phyloP scores from a whole-genome alignment of 83 land plant species.

The Diphasiastrum complanatum region DNA sequence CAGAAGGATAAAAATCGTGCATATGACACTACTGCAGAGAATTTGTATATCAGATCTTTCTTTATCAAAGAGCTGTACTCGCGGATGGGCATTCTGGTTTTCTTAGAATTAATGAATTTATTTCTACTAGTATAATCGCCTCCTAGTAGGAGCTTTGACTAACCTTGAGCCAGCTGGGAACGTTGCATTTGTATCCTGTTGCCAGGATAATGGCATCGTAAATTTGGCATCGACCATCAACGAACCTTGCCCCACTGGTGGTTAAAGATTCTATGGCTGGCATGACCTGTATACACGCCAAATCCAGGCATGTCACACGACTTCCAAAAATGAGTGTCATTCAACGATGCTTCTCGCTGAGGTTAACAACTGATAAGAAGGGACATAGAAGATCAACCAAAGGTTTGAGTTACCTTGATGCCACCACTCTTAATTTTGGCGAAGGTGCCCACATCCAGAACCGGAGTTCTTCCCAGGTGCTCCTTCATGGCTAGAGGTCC shows the following conservation, averaged over 20 bases:
- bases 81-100: neutral
- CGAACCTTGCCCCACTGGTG: conserved; percentile 29
- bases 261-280: conserved; percentile 43
- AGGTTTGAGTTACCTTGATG: conserved; percentile 45
- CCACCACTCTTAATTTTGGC: conserved; percentile 51
- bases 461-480: conserved; percentile 56
- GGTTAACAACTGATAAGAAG: neutral
- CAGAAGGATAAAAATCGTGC: neutral
- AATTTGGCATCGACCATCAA: conserved; percentile 30
- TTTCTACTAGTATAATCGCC: neutral
- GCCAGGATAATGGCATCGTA: conserved; percentile 53
- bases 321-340: neutral
- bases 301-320: neutral
- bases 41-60: too few relatives aligned
- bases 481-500: conserved; percentile 65
- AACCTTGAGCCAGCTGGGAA: conserved; percentile 55
- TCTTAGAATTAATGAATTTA: neutral
- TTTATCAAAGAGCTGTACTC: too few relatives aligned
- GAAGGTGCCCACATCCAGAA: conserved; percentile 61
- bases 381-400: neutral
- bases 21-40: neutral
- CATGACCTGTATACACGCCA: conserved; percentile 15
- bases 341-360: neutral
- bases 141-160: neutral
- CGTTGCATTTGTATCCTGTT: conserved; percentile 58